Base-by-base conservation (phyloP, 2,329 filamentous ascomycete species). In the Dothistroma pini region DNA sequence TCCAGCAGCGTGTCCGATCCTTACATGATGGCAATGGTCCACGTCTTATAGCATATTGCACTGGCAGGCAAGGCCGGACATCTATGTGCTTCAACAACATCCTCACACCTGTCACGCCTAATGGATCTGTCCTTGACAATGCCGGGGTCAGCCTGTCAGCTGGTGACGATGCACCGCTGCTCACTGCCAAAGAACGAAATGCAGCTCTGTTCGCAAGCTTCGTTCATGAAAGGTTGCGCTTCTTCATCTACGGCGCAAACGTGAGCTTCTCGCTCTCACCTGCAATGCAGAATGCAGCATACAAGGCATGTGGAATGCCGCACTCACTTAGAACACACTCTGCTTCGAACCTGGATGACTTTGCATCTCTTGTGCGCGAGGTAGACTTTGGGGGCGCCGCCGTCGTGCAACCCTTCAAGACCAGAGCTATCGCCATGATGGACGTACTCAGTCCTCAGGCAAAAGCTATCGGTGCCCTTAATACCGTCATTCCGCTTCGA, bases 221-320 rank as follows among this genome's bases (percentile, higher is more conserved):
- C 60, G 79, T 88, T 1, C 83, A 86, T 56, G 86, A 91, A 47
- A 81, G 86, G 0, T 85, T 92, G 80, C 85, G 87, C 54, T 85
- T 90, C 58, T 89, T 89, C 66, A 87, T 92, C 35, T 84, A 91
- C 55, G 89, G 89, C n/a, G 86, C 84, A 58, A 87, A 87, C 58
- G 85, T 89, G 10, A 84, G 81, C 54, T 90, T 89, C 76, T 91
- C 87, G 71, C 74, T 92, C 59, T 91, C 89, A 0, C 89, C 89
- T 0, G 86, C 87, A 7, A 92, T 92, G 88, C 89, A 93, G 72
- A 89, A 86, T 58, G 81, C 86, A 6, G 89, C 89, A 0, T 85
- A 89, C 60, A 78, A 81, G 56, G 83, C 81, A 25, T 85, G 85
- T 65, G 89, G 89, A 0, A 84, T 92, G 71, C 86, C 85, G 0